Conservation (phyloP, 805 yeast genomes). For the Candida ascalaphidarum region DNA sequence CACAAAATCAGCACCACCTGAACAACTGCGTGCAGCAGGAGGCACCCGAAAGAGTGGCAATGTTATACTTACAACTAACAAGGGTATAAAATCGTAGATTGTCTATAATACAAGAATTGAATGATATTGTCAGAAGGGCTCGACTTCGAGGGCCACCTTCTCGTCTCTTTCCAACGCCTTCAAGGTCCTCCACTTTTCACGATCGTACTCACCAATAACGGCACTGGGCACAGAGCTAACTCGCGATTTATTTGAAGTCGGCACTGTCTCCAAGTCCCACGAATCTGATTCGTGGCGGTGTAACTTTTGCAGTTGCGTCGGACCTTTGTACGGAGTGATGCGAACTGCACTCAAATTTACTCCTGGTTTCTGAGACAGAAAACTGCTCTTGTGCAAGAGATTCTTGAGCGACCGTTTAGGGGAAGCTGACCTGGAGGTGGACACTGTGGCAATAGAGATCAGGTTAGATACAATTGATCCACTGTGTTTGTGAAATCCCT, state of each 20-base stretch:
- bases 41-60: too few species aligned
- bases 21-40: too few species aligned
- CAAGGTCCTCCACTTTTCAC: constrained; percentile 56
- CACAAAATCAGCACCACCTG: too few species aligned
- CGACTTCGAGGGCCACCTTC: too few species aligned
- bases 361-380: too few species aligned
- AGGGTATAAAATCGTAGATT: too few species aligned
- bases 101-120: too few species aligned
- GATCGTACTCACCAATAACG: constrained; percentile 56
- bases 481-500: constrained; percentile 15
- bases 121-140: too few species aligned
- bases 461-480: constrained; percentile 18
- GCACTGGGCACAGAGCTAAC: constrained; percentile 44
- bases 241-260: constrained; percentile 29
- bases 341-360: too few species aligned
- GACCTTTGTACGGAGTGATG: too few species aligned
- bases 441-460: constrained; percentile 16
- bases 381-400: too few species aligned
- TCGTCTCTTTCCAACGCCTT: constrained; percentile 16
- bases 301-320: neutral
- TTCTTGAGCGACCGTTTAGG: constrained; percentile 22
- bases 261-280: constrained; percentile 24
- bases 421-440: constrained; percentile 21
- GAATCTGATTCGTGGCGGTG: constrained; percentile 3
- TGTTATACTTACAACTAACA: too few species aligned